Evolutionary conservation across 2,329 filamentous ascomycete genomes (phyloP), one percentile per base, ranked within the genome.

Genomic region (Seiridium cupressi): DNA sequence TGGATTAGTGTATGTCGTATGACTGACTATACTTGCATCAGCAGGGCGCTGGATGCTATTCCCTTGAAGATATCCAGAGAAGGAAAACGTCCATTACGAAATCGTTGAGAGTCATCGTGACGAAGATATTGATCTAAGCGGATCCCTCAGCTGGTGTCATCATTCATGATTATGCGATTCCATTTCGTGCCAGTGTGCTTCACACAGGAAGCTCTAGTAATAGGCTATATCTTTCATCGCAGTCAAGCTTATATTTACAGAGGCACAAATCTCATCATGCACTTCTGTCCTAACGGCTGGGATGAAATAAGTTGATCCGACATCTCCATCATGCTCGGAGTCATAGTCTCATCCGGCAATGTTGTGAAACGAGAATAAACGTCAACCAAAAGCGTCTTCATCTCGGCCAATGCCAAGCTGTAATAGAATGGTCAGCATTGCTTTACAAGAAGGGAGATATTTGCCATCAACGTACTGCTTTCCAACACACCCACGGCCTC

Each of bases 251-350:
- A 26, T 13, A 8, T 42, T 42, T 9, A 31, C 40, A 66, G 44
- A 1, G 78, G 75, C 11, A 77, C 66, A 61, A 87, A 83, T 53
- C 72, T 76, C 54, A 90, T 68, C 58, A 85, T 73, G 64, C 88
- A 90, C 57, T 72, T 81, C 69, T 88, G 82, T 5, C 82, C 85
- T 47, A 79, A 70, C 0, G 88, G 88, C 51, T 88, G 78, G 13
- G 86, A 83, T 7, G 88, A 89, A 59, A 90, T 89, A 38, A 90
- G 77, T 69, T 89, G 87, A 67, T 90, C 87, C 31, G 84, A 81
- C 78, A 89, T 85, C 40, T 77, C 76, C 88, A 90, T 90, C 88
- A 90, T 90, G 32, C 79, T 79, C 36, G 78, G 80, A 5, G 73
- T 83, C 80, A 85, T 87, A 11, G 75, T 76, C 7, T 69, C 61